These are phyloP conservation scores for Fusarium sp. DNA, from an alignment of 2,329 filamentous ascomycete species.

Conservation along the genomic window DNA sequence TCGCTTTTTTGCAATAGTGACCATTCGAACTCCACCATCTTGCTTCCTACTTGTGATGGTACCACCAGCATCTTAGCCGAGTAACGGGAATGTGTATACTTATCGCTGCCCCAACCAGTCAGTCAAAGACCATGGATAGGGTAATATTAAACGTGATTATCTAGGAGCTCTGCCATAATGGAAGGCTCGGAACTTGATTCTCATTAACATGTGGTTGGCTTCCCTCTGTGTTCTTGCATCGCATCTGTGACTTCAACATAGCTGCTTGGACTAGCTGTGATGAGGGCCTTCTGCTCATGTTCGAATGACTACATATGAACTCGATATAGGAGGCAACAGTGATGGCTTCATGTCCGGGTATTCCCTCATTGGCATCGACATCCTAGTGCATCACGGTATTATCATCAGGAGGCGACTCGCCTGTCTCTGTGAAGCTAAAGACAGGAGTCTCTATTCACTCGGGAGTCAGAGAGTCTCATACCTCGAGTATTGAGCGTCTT, in stretches of 20 bases:
- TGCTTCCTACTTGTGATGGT: too few relatives aligned
- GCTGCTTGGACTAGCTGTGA: too few relatives aligned
- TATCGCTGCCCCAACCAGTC: too few relatives aligned
- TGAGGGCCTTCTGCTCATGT: background rate
- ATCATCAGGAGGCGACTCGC: too few relatives aligned
- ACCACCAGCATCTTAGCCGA: too few relatives aligned
- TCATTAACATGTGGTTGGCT: background rate
- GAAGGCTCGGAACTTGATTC: background rate
- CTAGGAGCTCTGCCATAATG: too few relatives aligned
- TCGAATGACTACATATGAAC: background rate
- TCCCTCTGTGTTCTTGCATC: background rate
- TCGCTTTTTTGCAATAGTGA: accelerated
- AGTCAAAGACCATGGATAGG: too few relatives aligned
- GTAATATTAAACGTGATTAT: too few relatives aligned
- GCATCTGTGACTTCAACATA: background rate
- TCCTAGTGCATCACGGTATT: background rate
- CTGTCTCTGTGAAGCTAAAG: background rate
- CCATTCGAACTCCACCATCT: background rate
- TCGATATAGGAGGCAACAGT: accelerated
- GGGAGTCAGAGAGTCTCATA: background rate
- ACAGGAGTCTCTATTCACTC: background rate
- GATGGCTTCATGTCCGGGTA: accelerated
- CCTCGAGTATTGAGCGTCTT: background rate
- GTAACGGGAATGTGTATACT: background rate
- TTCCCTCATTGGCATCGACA: too few relatives aligned